Evolutionary conservation across 1,284 basidiomycete genomes (phyloP).

Genomic region (Irpex sp.): DNA sequence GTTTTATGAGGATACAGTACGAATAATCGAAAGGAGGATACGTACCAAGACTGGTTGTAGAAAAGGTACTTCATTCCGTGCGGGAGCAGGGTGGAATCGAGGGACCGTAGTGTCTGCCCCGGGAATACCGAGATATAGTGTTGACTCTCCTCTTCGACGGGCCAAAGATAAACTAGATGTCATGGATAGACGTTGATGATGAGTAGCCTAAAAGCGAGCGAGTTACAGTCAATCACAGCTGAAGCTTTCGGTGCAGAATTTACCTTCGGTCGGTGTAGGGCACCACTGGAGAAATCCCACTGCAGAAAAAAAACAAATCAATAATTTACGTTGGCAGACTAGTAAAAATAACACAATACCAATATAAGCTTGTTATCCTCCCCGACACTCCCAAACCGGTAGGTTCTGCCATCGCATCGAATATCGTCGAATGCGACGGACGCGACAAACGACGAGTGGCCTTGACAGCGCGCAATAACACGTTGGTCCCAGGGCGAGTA

Average conservation of each 20-base stretch:
- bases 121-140: constrained; percentile 43
- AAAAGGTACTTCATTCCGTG: constrained; percentile 83
- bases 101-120: constrained; percentile 32
- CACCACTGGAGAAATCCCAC: constrained; percentile 90
- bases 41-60: constrained; percentile 87
- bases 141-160: constrained; percentile 47
- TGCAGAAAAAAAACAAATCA: constrained; percentile 22
- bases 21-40: constrained; percentile 1
- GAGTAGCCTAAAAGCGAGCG: constrained; percentile 23
- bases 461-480: constrained; percentile 94
- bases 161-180: constrained; percentile 69
- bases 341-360: constrained; percentile 30
- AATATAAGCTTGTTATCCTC: constrained; percentile 92
- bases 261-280: constrained; percentile 66
- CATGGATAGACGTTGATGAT: constrained; percentile 69
- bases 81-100: constrained; percentile 81
- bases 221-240: neutral
- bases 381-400: constrained; percentile 88
- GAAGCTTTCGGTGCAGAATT: constrained; percentile 31
- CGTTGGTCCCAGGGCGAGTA: constrained; percentile 89
- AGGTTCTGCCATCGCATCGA: constrained; percentile 80
- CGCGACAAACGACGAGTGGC: constrained; percentile 92
- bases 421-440: constrained; percentile 86
- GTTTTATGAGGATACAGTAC: too few relatives aligned
- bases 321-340: neutral